These are phyloP conservation scores for Vinca minor DNA, from an alignment of 257 asterid species.

Conservation along the genomic window DNA sequence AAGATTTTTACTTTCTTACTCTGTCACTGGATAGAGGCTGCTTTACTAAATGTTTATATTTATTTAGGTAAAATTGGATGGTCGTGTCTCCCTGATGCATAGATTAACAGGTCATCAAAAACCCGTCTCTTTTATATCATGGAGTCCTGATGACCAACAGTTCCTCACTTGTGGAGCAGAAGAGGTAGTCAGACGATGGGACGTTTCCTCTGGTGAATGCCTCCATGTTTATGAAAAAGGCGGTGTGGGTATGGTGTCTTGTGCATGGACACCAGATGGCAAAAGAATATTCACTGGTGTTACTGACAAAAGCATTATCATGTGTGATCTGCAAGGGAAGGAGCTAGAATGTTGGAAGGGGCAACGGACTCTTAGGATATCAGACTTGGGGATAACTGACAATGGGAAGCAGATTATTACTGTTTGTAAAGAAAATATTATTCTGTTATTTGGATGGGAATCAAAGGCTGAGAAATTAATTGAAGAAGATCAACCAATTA, in stretches of 20 bases:
- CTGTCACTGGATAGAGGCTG: background rate
- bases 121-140: constrained; percentile 65
- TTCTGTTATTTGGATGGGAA: constrained; percentile 65
- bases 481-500: constrained; percentile 67
- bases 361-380: constrained; percentile 48
- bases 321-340: constrained; percentile 88
- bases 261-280: constrained; percentile 83
- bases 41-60: constrained; percentile 12
- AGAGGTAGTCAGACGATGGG: constrained; percentile 79
- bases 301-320: constrained; percentile 65
- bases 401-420: constrained; percentile 66
- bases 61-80: constrained; percentile 46
- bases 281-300: constrained; percentile 57
- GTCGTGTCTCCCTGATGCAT: constrained; percentile 41
- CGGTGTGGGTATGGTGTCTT: constrained; percentile 72
- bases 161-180: constrained; percentile 85
- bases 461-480: constrained; percentile 56
- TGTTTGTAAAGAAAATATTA: constrained; percentile 52
- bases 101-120: constrained; percentile 58
- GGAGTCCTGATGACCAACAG: constrained; percentile 77
- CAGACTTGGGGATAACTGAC: constrained; percentile 59
- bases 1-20: background rate
- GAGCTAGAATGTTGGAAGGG: constrained; percentile 87
- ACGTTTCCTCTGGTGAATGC: constrained; percentile 65
- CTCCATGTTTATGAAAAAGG: constrained; percentile 54